Base-by-base conservation (phyloP, 257 asterid species). In the Capsicum baccatum region DNA sequence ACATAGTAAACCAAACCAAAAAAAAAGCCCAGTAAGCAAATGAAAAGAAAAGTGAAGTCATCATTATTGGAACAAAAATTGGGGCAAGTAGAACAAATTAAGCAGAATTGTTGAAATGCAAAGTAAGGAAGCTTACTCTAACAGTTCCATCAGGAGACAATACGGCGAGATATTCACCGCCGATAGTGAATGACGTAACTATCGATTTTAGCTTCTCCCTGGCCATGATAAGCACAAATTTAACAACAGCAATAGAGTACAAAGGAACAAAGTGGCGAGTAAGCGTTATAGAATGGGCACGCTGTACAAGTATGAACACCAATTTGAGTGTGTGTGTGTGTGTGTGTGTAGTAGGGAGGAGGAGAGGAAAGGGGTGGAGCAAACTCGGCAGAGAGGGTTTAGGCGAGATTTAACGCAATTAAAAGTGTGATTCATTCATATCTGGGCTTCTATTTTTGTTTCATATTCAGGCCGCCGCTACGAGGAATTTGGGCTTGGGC, bases 171-270 rank as follows among this genome's bases (percentile, higher is more conserved):
- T 73, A 88, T 26, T 54, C 82, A 52, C 89, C 89, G 79, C 79
- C 86, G 13, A 63, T 67, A 70, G 84, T 84, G 68, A 84, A 88
- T 35, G 86, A 83, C 3, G 87, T 83, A 70, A 83, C 48, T 48
- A 84, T 44, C 59, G 89, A 70, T 48, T 84, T 88, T 10, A 84
- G 80, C 73, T 83, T 88, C 84, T 68, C 84, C 81, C 64, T 88
- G 39, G 78, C 83, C 90, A 88, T 88, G 50, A 50, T 1, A 19
- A 50, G 50, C 74, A 7, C 44, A 74, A 12, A 11, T 44, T 1
- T 21, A 50, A 50, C 44, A 74, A 21, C 50, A 35, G 50, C 21
- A 21, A 5, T 10, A 47, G 80, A 71, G 80, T n/a, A 11, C n/a
- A 47, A 47, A 1, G 6, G 2, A 47, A 73, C 57, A 42, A 48